Evolutionary conservation across 768 basidiomycete genomes (phyloP), one percentile per base, ranked within the genome.

Genomic region (Suillus brevipes): DNA sequence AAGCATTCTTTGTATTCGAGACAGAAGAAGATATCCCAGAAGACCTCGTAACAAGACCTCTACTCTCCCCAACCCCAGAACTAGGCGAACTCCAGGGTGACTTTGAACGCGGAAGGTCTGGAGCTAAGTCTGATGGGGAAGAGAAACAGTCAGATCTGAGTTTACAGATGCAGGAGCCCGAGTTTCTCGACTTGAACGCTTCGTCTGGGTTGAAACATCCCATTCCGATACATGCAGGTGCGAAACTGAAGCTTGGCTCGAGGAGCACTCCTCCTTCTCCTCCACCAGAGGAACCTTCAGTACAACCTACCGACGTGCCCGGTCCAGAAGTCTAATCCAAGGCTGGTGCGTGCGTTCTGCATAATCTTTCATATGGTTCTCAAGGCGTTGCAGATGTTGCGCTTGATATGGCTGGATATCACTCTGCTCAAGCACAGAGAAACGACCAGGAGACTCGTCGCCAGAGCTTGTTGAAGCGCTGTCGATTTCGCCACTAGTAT

Each of bases 1-100:
- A 99, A 78, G 97, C 96, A 0, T 99, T 99, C 83, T 99, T 99
- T 72, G 91, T 99, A 47, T 94, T 99, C 69, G 97, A 99, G 78
- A 98, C 97, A 0, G 93, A 96, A 47, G 93, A 90, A 45, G 95
- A 98, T 65, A 89, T 99, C 37, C 97, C 97, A 4, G 90, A 87
- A 56, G 92, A 95, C 74, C 87, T 99, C 66, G 91, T 95, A 67
- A 99, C 97, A 0, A 94, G 92, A 78, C 97, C 97, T 31, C 80
- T 99, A 28, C 85, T 97, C 16, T 82, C 88, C 66, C 86, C 91
- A 10, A 89, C 88, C 3, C 79, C 73, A 58, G 40, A 31, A 16
- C 72, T 80, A 34, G 81, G 81, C 5, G 81, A 82, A 45, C 58
- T 12, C 2, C 71, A 67, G 66, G 62, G 75, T 66, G 66, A 69